phyloP scores from a whole-genome alignment of 179 eudicot species.

The Amaranthus tricolor region DNA sequence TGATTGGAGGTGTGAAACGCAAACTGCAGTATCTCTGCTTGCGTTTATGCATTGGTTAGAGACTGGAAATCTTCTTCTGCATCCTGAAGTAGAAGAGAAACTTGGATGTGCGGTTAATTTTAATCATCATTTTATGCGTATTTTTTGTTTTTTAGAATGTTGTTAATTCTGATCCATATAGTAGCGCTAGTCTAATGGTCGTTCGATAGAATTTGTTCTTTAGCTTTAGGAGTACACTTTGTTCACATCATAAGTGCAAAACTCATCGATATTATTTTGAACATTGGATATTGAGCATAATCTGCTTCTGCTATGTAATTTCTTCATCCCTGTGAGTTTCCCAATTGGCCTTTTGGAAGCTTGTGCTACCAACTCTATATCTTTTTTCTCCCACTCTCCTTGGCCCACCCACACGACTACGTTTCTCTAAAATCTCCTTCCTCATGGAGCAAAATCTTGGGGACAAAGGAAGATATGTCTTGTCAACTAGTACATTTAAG shows the following conservation, averaged over 20 bases:
- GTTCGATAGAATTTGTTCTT: too few relatives aligned
- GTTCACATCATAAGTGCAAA: too few relatives aligned
- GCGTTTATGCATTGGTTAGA: constrained; percentile 95
- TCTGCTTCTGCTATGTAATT: not conserved
- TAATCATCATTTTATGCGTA: constrained; percentile 5
- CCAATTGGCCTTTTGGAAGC: too few relatives aligned
- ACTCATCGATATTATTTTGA: too few relatives aligned
- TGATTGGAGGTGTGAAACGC: constrained; percentile 91
- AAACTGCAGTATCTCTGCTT: constrained; percentile 65
- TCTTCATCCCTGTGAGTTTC: not conserved
- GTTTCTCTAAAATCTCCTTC: too few relatives aligned
- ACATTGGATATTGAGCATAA: not conserved
- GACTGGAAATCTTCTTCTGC: constrained; percentile 76
- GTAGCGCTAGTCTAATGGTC: too few relatives aligned
- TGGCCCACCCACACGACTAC: too few relatives aligned
- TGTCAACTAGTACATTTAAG: not conserved
- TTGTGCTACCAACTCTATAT: too few relatives aligned
- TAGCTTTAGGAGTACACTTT: too few relatives aligned
- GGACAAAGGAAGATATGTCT: not conserved
- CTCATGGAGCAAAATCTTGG: too few relatives aligned
- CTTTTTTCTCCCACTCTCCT: too few relatives aligned
- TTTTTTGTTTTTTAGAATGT: not conserved
- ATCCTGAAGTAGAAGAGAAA: constrained; percentile 68
- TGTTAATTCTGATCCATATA: too few relatives aligned
- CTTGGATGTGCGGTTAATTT: constrained; percentile 60